Conservation (phyloP, 805 yeast species). For the Komagataella mondaviorum region DNA sequence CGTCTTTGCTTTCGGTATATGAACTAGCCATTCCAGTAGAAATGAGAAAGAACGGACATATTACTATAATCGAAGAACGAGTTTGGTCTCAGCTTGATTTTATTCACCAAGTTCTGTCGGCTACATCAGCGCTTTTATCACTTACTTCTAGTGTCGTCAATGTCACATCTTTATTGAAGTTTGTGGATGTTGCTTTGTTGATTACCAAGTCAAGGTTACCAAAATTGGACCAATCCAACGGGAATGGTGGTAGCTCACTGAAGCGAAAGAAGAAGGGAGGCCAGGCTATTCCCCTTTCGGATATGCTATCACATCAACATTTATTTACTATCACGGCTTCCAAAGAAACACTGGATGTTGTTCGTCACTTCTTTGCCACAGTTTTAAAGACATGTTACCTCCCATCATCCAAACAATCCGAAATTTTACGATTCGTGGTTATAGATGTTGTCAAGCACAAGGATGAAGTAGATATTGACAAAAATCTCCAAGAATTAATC, state of each 20-base stretch:
- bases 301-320: slow-evolving; percentile 51
- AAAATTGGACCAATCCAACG: slow-evolving; percentile 1
- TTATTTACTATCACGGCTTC: slow-evolving; percentile 34
- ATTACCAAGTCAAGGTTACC: slow-evolving; percentile 25
- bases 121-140: slow-evolving; percentile 12
- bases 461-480: slow-evolving; percentile 14
- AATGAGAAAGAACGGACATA: slow-evolving; percentile 20
- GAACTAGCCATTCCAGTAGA: slow-evolving; percentile 48
- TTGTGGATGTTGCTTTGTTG: slow-evolving; percentile 42
- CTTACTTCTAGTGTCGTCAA: slow-evolving; percentile 24
- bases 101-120: slow-evolving; percentile 17
- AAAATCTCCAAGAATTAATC: slow-evolving; percentile 23
- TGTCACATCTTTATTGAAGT: slow-evolving; percentile 34
- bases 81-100: slow-evolving; percentile 16
- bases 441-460: slow-evolving; percentile 20
- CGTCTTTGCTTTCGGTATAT: slow-evolving; percentile 34
- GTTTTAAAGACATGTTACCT: slow-evolving; percentile 35
- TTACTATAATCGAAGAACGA: slow-evolving; percentile 23
- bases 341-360: slow-evolving; percentile 15
- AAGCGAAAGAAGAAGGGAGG: slow-evolving; percentile 12
- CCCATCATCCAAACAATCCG: slow-evolving; percentile 50
- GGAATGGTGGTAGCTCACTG: slow-evolving; percentile 3
- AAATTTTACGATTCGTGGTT: slow-evolving; percentile 34
- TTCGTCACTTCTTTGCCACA: slow-evolving; percentile 33
- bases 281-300: slow-evolving; percentile 44